Evolutionary conservation across 1,139 yeast species (phyloP).

Genomic region (Protomyces inundatus): DNA sequence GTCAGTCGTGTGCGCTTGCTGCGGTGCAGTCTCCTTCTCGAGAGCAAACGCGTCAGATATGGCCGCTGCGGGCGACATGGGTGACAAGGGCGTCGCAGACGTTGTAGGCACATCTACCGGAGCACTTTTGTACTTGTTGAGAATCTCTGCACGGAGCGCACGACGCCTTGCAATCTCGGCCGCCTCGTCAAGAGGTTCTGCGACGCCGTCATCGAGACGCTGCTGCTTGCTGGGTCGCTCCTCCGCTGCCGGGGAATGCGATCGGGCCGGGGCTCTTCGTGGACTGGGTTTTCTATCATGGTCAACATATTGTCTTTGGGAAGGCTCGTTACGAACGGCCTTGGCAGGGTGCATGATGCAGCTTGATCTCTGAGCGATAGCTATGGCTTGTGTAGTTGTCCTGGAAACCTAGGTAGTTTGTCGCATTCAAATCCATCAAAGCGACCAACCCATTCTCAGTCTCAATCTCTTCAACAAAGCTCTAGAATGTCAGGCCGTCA

Average conservation of each 20-base stretch:
- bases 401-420: no score
- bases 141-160: conserved; percentile 12
- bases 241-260: neutral
- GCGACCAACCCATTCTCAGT: no score
- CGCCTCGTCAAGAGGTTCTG: neutral
- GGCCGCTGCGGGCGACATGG: neutral
- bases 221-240: neutral
- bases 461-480: neutral
- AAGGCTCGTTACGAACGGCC: conserved; percentile 2
- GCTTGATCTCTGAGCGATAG: no score
- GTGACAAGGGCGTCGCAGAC: neutral
- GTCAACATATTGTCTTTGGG: neutral
- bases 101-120: neutral
- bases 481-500: conserved; percentile 25
- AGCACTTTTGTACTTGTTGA: neutral
- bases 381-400: no score
- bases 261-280: neutral
- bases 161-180: conserved; percentile 23
- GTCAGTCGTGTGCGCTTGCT: neutral
- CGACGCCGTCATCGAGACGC: neutral
- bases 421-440: no score
- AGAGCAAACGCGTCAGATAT: neutral
- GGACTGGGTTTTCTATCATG: neutral
- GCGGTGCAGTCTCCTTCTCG: neutral
- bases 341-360: neutral